Base-by-base conservation (phyloP, 164 flowering plant genomes). In the Kingdonia uniflora region DNA sequence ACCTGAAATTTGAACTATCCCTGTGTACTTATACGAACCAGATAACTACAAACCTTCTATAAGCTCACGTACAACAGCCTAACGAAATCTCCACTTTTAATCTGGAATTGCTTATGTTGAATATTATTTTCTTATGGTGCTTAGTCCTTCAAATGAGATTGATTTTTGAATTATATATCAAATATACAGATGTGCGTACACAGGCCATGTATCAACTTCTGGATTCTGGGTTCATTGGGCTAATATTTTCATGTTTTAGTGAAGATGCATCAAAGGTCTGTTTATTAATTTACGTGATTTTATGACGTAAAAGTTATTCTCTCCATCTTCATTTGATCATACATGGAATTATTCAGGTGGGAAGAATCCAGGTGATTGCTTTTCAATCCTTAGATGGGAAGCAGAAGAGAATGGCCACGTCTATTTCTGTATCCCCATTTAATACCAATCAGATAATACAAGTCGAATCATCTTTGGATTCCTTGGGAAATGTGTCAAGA, bases 191-290 rank as follows among this genome's bases (percentile, higher is more conserved):
- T 79, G 96, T 89, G 52, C 80, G 97, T 42, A 94, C 96, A 55
- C 99, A 94, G 64, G 90, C 82, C 56, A 84, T 85, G 92, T 89
- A 87, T 79, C 99, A 94, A 67, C 87, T 89, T 58, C 79, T 94
- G 55, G 99, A 94, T 72, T 61, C 97, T 62, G 99, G 99, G 46
- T 94, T 94, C 68, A 82, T 89, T 62, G 99, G 99, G 55, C 68
- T 94, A 55, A 94, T 94, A 63, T 94, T 94, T 75, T 94, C 99
- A 42, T 94, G 99, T 73, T 94, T 87, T 45, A 89, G 81, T 77
- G 97, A 94, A 71, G 96, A 94, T 74, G 75, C 77, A 16, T 76
- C 71, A 52, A 89, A 86, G 99, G 99, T 94, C 29, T 53, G 71
- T 52, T 17, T 56, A 24, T 37, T 23, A 10, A 26, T 49, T 6